These are phyloP conservation scores for Nicotiana knightiana DNA, from an alignment of 257 asterid species.

Conservation along the genomic window DNA sequence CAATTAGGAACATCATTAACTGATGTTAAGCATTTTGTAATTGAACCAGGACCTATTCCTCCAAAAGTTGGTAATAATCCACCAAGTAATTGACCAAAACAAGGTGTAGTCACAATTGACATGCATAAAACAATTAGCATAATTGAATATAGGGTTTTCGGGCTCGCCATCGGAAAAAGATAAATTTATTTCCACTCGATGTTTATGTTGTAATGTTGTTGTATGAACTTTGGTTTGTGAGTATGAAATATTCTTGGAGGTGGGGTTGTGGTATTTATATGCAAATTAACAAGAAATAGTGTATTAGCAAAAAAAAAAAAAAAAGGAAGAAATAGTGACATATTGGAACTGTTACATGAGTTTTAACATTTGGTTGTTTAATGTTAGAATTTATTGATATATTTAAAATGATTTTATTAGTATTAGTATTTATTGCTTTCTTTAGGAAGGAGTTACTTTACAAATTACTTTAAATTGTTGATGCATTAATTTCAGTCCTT, in stretches of 20 bases:
- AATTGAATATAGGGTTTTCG: not conserved
- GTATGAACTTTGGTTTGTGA: not conserved
- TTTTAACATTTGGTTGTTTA: not conserved
- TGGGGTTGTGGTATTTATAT: not conserved
- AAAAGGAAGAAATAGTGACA: not conserved
- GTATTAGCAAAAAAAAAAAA: too few species aligned
- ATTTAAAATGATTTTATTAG: not conserved
- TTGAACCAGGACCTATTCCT: not conserved
- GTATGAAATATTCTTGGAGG: not conserved
- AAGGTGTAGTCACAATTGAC: not conserved
- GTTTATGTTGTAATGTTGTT: not conserved
- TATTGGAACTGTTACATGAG: not conserved
- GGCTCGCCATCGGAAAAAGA: not conserved
- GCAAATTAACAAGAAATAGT: not conserved
- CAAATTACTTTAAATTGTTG: not conserved
- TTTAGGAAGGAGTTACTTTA: not conserved
- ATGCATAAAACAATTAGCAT: not conserved
- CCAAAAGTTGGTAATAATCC: not conserved
- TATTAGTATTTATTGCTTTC: not conserved
- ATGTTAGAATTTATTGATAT: not conserved
- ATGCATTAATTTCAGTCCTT: not conserved
- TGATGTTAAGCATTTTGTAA: constrained; percentile 15
- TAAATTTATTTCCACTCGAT: not conserved
- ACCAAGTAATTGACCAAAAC: not conserved
- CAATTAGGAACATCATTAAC: constrained; percentile 20